Evolutionary conservation across 2,329 filamentous ascomycete genomes (phyloP), one percentile per base, ranked within the genome.

Genomic region (Bisporella sp.): DNA sequence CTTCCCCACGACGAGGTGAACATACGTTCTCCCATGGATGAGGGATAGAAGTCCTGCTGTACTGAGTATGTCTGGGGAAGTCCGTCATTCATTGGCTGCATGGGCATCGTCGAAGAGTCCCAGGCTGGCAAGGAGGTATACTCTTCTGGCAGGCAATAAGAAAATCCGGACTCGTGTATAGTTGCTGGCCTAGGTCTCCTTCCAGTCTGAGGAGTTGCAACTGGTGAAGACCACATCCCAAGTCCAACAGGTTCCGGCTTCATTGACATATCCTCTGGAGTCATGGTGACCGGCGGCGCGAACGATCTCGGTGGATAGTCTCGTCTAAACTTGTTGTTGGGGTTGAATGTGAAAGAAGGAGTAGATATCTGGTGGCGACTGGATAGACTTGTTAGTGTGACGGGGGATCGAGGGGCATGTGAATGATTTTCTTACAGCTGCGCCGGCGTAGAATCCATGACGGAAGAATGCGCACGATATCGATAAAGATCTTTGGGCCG

Each of bases 121-220:
- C 79, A 84, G 3, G 76, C 72, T 12, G 76, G 71, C 43, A 82
- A 63, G 4, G 73, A 69, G 43, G 71, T 70, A 55, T 73, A 79
- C 42, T 77, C 73, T 54, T 79, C 77, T 35, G 71, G 71, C 54
- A 78, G 68, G 60, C 75, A 79, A 66, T 78, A 83, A 13, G 77
- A 77, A 61, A 82, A 81, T 47, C 75, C 77, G 40, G 64, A 62
- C 61, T 81, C 79, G 57, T 82, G 78, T 51, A 82, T 81, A 39
- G 78, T 80, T 41, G 75, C 76, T 49, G 79, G 78, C 39, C 78
- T 73, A 44, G 74, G 75, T 54, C 76, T 71, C 58, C 72, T 64
- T 52, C 72, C 67, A 45, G 55, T 54, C 37, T 58, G 58, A 48
- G 77, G 74, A 40, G 77, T 73, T 8, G 35, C 8, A 37, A n/a